A percentile compares a stretch with the other conserved stretches of the same genome.
Conservation (phyloP, 176 grass and related monocot species). For the Oryza coarctata region DNA sequence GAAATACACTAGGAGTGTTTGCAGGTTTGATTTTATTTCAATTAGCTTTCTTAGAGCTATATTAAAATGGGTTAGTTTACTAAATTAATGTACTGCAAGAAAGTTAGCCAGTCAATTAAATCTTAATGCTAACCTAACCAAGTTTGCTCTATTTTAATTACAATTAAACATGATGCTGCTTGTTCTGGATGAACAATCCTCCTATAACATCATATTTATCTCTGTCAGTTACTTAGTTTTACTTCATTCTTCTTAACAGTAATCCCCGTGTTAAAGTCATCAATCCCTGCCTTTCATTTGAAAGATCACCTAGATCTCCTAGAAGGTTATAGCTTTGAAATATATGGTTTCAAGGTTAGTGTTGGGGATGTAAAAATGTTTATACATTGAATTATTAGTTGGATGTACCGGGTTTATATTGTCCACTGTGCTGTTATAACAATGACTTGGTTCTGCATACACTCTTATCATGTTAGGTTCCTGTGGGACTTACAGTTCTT, state of each 20-base stretch:
- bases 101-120: background rate
- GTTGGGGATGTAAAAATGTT: background rate
- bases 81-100: background rate
- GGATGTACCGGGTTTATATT: background rate
- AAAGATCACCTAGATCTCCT: background rate
- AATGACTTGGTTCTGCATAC: background rate
- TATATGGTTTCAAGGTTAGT: background rate
- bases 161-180: background rate
- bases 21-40: background rate
- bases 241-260: background rate
- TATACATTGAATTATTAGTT: constrained; percentile 19
- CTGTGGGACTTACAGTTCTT: background rate
- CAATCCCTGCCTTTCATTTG: background rate
- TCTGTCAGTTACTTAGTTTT: background rate
- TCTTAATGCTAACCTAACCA: background rate
- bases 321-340: background rate
- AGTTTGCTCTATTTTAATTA: background rate
- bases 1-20: constrained; percentile 13
- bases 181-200: background rate
- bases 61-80: background rate
- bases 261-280: background rate
- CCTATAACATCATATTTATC: background rate
- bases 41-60: background rate
- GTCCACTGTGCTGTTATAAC: background rate
- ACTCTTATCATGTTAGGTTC: background rate